A percentile compares a stretch with the other conserved stretches of the same genome.
phyloP scores from a whole-genome alignment of 345 rosid species.

The Turnera subulata region DNA sequence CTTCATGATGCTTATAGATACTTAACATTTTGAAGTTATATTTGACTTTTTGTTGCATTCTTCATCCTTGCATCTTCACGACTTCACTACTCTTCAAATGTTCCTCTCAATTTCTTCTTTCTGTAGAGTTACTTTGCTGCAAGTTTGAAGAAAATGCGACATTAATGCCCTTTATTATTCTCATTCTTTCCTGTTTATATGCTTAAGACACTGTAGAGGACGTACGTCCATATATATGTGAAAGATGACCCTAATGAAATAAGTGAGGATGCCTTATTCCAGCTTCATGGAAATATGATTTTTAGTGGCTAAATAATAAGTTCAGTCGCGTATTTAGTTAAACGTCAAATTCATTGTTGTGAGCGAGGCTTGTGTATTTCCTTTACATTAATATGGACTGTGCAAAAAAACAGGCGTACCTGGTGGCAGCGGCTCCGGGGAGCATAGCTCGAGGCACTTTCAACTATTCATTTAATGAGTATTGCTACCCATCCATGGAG shows the following conservation, averaged over 20 bases:
- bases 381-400: no score
- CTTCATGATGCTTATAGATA: background rate
- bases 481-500: no score
- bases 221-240: constrained; percentile 1
- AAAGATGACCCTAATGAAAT: constrained; percentile 17
- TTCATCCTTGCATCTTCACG: background rate
- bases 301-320: no score
- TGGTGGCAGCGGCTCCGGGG: no score
- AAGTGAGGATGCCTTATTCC: constrained; percentile 6
- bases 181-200: constrained; percentile 50
- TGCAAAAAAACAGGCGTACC: no score
- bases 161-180: constrained; percentile 6
- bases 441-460: no score
- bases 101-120: background rate
- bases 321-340: no score
- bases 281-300: no score
- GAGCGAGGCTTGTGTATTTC: no score
- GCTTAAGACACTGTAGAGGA: constrained; percentile 21
- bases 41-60: background rate
- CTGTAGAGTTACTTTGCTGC: background rate
- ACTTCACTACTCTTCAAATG: background rate
- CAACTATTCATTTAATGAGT: no score
- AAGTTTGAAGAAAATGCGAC: background rate
- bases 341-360: no score
- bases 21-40: background rate